Conservation (phyloP, 179 eudicot species). For the Sideroxylon spinosum region DNA sequence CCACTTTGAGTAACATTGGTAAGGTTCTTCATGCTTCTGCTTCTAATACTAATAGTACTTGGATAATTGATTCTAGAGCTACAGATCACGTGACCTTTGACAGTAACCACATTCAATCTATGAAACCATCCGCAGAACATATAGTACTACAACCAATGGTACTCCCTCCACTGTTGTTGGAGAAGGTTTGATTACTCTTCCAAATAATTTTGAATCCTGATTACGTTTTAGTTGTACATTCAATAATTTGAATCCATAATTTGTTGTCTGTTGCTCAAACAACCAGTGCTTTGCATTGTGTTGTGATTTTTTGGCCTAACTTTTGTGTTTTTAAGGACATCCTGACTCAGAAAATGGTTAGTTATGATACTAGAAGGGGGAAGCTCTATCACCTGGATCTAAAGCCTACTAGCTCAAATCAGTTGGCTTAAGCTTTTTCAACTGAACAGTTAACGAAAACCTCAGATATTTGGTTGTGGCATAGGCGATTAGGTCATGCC, state of each 20-base stretch:
- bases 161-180: constrained; percentile 3
- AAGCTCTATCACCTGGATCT: background rate
- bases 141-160: constrained; percentile 14
- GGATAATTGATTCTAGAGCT: constrained; percentile 1
- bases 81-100: constrained; percentile 1
- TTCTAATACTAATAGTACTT: too few relatives aligned
- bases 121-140: constrained; percentile 10
- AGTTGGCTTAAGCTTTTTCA: background rate
- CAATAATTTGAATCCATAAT: constrained; percentile 9
- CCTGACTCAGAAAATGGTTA: background rate
- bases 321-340: too few relatives aligned
- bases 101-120: background rate
- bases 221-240: too few relatives aligned
- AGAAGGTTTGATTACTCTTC: background rate
- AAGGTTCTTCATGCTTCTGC: too few relatives aligned
- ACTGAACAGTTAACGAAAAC: background rate
- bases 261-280: constrained; percentile 11
- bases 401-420: background rate
- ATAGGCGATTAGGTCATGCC: constrained; percentile 1
- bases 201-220: background rate
- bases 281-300: background rate
- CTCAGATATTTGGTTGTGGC: constrained; percentile 12
- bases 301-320: constrained; percentile 17
- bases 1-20: too few relatives aligned
- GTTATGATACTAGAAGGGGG: constrained; percentile 7